phyloP scores from a whole-genome alignment of 176 grass and related monocot species.

The Oryza coarctata region DNA sequence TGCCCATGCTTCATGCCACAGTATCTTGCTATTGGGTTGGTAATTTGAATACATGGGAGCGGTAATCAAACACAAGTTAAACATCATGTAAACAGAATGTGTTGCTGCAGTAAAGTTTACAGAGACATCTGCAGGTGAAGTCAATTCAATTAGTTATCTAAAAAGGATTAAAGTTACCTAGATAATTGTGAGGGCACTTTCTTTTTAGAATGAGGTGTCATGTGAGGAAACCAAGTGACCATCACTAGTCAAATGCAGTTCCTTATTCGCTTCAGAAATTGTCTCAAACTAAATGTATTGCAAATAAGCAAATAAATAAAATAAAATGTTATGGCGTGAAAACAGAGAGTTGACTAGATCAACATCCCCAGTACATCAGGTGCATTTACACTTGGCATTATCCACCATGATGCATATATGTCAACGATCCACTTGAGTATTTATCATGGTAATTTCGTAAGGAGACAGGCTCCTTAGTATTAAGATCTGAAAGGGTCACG shows the following conservation, averaged over 20 bases:
- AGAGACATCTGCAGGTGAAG: not conserved
- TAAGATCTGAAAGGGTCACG: not conserved
- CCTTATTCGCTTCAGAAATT: not conserved
- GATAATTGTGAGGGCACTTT: not conserved
- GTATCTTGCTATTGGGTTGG: constrained; percentile 76
- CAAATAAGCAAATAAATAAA: not conserved
- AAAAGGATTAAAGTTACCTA: not conserved
- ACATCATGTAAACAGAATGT: constrained; percentile 20
- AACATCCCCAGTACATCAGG: not conserved
- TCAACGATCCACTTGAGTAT: not conserved
- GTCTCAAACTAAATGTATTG: not conserved
- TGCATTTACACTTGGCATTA: not conserved
- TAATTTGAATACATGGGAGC: constrained; percentile 73
- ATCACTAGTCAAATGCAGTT: not conserved
- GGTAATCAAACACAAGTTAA: constrained; percentile 27
- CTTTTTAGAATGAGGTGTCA: not conserved
- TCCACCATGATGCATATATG: not conserved
- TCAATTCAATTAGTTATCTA: not conserved
- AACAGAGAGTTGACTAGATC: not conserved
- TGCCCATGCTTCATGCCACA: constrained; percentile 83
- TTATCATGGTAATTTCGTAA: not conserved
- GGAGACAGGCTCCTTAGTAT: not conserved
- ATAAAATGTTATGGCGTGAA: not conserved
- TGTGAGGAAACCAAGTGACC: not conserved
- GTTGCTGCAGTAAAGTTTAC: not conserved